phyloP scores from a whole-genome alignment of 2,329 filamentous ascomycete genomes.

The Xylaria hypoxylon region DNA sequence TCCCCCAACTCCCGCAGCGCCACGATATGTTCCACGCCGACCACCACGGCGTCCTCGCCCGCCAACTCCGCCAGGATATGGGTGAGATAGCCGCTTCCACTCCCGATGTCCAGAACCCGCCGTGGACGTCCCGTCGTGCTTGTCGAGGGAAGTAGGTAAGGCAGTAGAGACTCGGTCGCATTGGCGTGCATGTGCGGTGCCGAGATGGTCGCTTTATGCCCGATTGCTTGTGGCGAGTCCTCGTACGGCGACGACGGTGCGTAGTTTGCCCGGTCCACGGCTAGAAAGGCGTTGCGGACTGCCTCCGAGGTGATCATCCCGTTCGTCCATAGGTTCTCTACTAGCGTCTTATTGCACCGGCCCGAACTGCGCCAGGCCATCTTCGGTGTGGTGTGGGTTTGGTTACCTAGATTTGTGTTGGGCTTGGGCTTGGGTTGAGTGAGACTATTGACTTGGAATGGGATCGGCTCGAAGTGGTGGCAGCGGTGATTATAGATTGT shows the following conservation, averaged over 20 bases:
- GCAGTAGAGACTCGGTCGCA: constrained; percentile 63
- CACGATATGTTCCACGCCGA: constrained; percentile 80
- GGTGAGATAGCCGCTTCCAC: constrained; percentile 85
- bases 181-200: constrained; percentile 72
- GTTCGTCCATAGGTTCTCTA: constrained; percentile 80
- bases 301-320: constrained; percentile 77
- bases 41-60: constrained; percentile 63
- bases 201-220: constrained; percentile 67
- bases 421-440: too few relatives aligned
- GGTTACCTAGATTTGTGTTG: background rate
- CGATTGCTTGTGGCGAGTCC: constrained; percentile 67
- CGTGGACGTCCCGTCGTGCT: constrained; percentile 46
- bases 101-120: constrained; percentile 78
- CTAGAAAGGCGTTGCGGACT: constrained; percentile 84
- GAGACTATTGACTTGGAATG: background rate
- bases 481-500: too few relatives aligned
- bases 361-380: constrained; percentile 96
- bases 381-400: constrained; percentile 40
- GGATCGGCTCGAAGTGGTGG: background rate
- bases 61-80: constrained; percentile 87
- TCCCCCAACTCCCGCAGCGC: constrained; percentile 72
- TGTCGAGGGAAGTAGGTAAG: constrained; percentile 54
- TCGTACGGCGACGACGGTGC: constrained; percentile 76
- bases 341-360: constrained; percentile 76
- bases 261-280: constrained; percentile 89